These are phyloP conservation scores for Ophiosphaerella korrae DNA, from an alignment of 2,329 filamentous ascomycete species.

Conservation along the genomic window DNA sequence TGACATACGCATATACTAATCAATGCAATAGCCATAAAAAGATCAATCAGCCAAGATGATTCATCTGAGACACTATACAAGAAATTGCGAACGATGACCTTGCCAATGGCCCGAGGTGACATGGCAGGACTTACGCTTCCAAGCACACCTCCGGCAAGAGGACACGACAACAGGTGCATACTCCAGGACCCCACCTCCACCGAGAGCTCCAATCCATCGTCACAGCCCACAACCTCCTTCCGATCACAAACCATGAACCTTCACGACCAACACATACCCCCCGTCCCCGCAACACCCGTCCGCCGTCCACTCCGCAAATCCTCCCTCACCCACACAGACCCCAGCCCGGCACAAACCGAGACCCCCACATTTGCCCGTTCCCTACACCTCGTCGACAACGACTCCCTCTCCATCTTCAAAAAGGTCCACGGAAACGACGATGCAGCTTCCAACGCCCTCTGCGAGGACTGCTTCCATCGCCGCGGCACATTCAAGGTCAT, in stretches of 20 bases:
- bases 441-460: conserved; percentile 21
- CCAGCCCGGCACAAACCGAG: conserved; percentile 6
- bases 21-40: conserved; percentile 15
- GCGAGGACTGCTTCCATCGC: conserved; percentile 33
- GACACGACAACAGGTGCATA: conserved; percentile 10
- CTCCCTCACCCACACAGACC: conserved; percentile 1
- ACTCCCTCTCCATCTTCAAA: conserved; percentile 30
- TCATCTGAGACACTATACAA: conserved; percentile 10
- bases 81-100: conserved; percentile 13
- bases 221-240: neutral
- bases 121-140: neutral
- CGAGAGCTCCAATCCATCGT: conserved; percentile 8
- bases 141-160: neutral
- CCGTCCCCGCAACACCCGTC: neutral
- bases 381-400: conserved; percentile 34
- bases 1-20: neutral
- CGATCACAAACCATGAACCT: neutral
- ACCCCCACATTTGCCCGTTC: conserved; percentile 32
- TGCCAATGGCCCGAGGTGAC: conserved; percentile 1
- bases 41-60: conserved; percentile 3
- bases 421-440: conserved; percentile 29
- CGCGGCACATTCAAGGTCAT: conserved; percentile 28
- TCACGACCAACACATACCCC: conserved; percentile 5
- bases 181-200: conserved; percentile 6
- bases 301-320: conserved; percentile 4